Evolutionary conservation across 306 rosid genomes (phyloP).

Genomic region (Dryas octopetala): DNA sequence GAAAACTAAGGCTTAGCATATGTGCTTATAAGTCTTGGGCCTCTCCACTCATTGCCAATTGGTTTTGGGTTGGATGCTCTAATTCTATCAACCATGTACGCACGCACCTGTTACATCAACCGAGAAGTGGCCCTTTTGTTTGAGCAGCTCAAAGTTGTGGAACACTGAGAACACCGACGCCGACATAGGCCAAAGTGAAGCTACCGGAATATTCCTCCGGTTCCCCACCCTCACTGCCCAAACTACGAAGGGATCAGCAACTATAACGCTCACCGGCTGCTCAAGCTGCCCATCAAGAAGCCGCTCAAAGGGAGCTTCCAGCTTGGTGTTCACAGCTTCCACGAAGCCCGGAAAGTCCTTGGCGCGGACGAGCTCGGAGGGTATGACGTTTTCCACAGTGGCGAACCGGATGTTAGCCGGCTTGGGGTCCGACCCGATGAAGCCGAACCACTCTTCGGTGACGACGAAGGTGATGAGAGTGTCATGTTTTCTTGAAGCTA

Average conservation of each 20-base stretch:
- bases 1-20: no score
- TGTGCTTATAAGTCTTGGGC: no score
- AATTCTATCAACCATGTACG: not conserved
- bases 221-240: conserved; percentile 36
- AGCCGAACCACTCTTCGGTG: conserved; percentile 52
- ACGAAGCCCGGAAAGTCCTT: conserved; percentile 15
- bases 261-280: conserved; percentile 12
- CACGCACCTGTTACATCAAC: conserved; percentile 29
- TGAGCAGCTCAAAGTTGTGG: conserved; percentile 20
- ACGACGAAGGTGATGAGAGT: conserved; percentile 38
- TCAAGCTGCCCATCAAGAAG: conserved; percentile 29
- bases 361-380: conserved; percentile 32
- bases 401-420: conserved; percentile 23
- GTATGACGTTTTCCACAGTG: conserved; percentile 39
- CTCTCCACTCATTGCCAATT: no score
- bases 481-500: conserved; percentile 4
- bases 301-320: conserved; percentile 39
- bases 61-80: no score
- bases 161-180: conserved; percentile 26
- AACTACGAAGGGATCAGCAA: conserved; percentile 19
- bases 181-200: conserved; percentile 41
- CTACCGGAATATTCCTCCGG: conserved; percentile 40
- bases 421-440: conserved; percentile 26
- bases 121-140: conserved; percentile 31
- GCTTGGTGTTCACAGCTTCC: conserved; percentile 31